Conservation (phyloP, 371 early-diverging fungal genomes). For the Dipsacomyces acuminosporus region DNA sequence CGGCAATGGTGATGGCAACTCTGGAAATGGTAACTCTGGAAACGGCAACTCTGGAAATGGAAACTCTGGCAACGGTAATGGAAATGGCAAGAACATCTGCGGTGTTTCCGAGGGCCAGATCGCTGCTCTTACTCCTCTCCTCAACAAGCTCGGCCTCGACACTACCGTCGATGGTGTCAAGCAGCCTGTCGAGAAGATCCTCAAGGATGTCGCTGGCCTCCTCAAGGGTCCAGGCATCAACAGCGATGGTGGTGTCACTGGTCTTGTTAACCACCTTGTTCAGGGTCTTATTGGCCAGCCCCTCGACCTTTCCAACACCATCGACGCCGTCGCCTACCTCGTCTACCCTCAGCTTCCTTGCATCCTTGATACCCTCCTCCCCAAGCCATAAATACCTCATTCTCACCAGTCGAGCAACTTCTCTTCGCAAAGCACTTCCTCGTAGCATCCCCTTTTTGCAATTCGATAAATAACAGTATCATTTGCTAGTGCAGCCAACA, state of each 20-base stretch:
- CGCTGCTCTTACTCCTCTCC: constrained; percentile 36
- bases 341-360: constrained; percentile 37
- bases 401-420: no score
- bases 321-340: constrained; percentile 22
- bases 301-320: constrained; percentile 34
- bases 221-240: constrained; percentile 26
- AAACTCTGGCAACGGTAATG: not conserved
- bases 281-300: constrained; percentile 30
- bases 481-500: no score
- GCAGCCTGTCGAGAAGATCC: constrained; percentile 30
- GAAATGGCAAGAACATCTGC: constrained; percentile 13
- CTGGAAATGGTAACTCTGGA: constrained; percentile 1
- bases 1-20: not conserved
- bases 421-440: no score
- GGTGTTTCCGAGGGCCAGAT: constrained; percentile 29
- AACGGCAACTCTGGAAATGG: not conserved
- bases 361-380: constrained; percentile 34
- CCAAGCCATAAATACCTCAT: constrained; percentile 22
- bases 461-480: no score
- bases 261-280: constrained; percentile 32
- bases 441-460: no score
- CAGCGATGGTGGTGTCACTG: constrained; percentile 26
- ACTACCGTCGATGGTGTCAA: constrained; percentile 40
- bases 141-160: constrained; percentile 29
- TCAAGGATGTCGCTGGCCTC: constrained; percentile 20